Base-by-base conservation (phyloP, 2,329 filamentous ascomycete genomes). In the Claviceps sp. region DNA sequence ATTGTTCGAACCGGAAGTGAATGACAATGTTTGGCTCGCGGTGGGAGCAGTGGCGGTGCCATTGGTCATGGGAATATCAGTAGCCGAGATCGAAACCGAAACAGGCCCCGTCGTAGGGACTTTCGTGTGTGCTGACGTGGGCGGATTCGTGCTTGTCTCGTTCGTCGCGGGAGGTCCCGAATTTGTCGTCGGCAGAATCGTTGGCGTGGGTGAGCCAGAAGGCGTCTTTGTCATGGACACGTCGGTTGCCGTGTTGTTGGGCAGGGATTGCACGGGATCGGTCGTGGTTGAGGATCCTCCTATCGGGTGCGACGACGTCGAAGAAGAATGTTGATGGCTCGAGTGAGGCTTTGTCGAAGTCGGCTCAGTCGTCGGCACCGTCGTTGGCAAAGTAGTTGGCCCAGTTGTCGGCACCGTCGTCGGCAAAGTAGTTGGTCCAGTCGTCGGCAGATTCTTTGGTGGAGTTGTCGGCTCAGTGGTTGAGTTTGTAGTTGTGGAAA, bases 231-330 rank as follows among this genome's bases (percentile, higher is more conserved):
- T 55, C 22, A 51, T 37, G 24, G 55, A 40, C 24, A 11, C 50
- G 40, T 56, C 55, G 9, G 55, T 55, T 48, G 55, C 52, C 13
- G 54, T 54, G 7, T 54, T 50, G 18, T 55, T 58, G n/a, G 47
- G 41, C 5, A 50, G 14, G 3, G 37, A 34, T 38, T 38, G 24
- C 8, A 7, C 11, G 37, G n/a, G 26, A 30, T 42, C 26, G 13
- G 20, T 34, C 1, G 30, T 47, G 22, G 49, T 49, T 37, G 52
- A 37, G 14, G 45, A 37, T 18, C 24, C 41, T 22, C 14, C 38
- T n/a, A 40, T 48, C 9, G 30, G 38, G 13, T n/a, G 20, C 30
- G 44, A n/a, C n/a, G 42, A 53, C 8, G 46, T 51, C 41, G 26
- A 16, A 18, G 50, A 18, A 34, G 24, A 16, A 14, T 14, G 51